phyloP scores from a whole-genome alignment of 2,329 filamentous ascomycete genomes.

The Diaporthe capsici region DNA sequence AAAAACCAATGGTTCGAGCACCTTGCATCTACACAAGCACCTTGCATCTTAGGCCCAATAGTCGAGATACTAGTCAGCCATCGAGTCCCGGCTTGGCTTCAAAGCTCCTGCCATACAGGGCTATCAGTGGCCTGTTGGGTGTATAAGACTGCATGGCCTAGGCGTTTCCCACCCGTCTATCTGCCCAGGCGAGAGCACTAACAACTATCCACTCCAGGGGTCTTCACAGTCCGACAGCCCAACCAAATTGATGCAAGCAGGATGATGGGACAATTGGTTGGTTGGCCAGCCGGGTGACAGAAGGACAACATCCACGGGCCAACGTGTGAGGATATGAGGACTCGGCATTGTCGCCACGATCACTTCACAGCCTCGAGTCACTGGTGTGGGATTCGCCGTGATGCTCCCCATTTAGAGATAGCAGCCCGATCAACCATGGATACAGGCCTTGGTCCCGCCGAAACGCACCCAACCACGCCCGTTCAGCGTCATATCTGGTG shows the following conservation, averaged over 20 bases:
- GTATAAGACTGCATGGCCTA: neutral
- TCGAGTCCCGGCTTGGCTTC: neutral
- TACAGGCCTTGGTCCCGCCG: neutral
- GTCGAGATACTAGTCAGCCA: conserved; percentile 10
- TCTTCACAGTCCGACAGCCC: neutral
- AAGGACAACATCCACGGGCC: neutral
- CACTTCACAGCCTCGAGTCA: neutral
- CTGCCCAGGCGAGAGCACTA: neutral
- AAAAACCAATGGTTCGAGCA: neutral
- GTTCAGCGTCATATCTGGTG: conserved; percentile 3
- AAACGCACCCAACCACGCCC: neutral
- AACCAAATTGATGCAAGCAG: neutral
- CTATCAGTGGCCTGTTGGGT: neutral
- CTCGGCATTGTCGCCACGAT: neutral
- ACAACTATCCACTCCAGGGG: neutral
- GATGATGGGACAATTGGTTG: neutral
- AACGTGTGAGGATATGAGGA: neutral
- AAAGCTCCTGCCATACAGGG: neutral
- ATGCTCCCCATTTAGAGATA: conserved; percentile 9
- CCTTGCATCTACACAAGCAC: neutral
- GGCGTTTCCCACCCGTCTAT: neutral
- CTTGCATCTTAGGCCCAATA: conserved; percentile 7
- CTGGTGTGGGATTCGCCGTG: neutral
- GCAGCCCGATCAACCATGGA: neutral
- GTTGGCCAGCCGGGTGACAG: neutral